Base-by-base conservation (phyloP, 805 yeast genomes). In the Grigorovia yakushimaensis region DNA sequence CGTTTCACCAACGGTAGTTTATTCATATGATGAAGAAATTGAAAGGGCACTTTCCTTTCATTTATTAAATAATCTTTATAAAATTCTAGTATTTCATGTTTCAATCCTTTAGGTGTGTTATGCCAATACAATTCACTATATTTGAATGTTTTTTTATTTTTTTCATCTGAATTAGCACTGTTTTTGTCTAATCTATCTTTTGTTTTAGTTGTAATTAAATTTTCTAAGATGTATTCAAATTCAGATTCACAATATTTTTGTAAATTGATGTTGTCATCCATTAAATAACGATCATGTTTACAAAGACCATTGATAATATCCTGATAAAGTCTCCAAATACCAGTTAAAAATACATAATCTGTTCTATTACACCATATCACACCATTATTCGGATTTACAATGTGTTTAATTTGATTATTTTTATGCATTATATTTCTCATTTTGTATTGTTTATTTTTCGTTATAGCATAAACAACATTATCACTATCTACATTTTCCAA, bases 281-380 rank as follows among this genome's bases (percentile, higher is more conserved):
- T 33, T 39, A 44, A 40, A 15, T 38, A 38, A 23, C 52, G 39
- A 10, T 42, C 41, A 19, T 43, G 44, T 15, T 44, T 42, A 35
- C 51, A 49, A 41, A 61, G 47, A 20, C 58, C 61, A 19, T 56
- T 54, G 59, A 61, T 59, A 2, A 61, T 61, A 49, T 61, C 65
- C 51, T 63, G 66, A 49, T 58, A 63, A 33, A 61, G 51, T 62
- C 88, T 85, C 95, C 95, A 87, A 44, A 87, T 73, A 0, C 95
- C 95, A 0, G 95, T 88, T 44, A 87, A 72, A 57, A 86, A 94
- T 10, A 87, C 95, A 60, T 81, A 81, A 0, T 95, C 95, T 5
- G 93, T 80, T 53, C 74, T 76, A 58, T 82, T 82, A 61, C 85
- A 93, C 95, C 95, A 88, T 52, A 87, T 81, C 48, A 88, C 77